Percentiles rank a stretch among this genome's conserved stretches.
Evolutionary conservation across 768 basidiomycete species (phyloP).

Genomic region (Amanita phalloides): DNA sequence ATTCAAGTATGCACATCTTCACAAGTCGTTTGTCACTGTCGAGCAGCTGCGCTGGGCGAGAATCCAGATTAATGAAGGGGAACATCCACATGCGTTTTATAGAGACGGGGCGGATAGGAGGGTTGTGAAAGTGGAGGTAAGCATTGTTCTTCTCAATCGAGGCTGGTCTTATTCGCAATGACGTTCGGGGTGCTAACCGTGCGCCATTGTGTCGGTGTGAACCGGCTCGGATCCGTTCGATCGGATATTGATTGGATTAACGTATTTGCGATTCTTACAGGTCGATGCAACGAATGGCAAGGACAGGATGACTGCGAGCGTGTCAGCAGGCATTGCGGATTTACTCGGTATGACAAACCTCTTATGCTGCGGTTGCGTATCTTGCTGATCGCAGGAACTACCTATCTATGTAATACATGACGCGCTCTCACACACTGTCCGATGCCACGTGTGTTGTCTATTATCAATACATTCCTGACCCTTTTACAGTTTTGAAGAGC

Average conservation of each 20-base stretch:
- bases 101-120: conserved; percentile 90
- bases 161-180: background rate
- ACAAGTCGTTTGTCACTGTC: conserved; percentile 58
- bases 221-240: background rate
- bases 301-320: conserved; percentile 46
- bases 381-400: background rate
- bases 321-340: conserved; percentile 67
- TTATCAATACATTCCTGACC: background rate
- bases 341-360: conserved; percentile 49
- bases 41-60: conserved; percentile 82
- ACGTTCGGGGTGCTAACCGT: background rate
- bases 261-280: conserved; percentile 17
- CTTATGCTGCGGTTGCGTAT: background rate
- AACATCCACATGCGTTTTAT: conserved; percentile 73
- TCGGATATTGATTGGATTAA: background rate
- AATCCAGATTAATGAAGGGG: conserved; percentile 39
- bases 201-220: background rate
- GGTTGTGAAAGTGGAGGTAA: conserved; percentile 47
- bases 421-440: background rate
- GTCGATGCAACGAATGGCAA: conserved; percentile 59
- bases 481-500: conserved; percentile 68
- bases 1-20: conserved; percentile 67
- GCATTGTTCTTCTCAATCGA: conserved; percentile 7
- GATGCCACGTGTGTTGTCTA: background rate
- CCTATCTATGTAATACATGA: background rate